Percentiles rank a stretch among this genome's conserved stretches.
Evolutionary conservation across 2,329 filamentous ascomycete genomes (phyloP).

Genomic region (Aureobasidium melanogenum): DNA sequence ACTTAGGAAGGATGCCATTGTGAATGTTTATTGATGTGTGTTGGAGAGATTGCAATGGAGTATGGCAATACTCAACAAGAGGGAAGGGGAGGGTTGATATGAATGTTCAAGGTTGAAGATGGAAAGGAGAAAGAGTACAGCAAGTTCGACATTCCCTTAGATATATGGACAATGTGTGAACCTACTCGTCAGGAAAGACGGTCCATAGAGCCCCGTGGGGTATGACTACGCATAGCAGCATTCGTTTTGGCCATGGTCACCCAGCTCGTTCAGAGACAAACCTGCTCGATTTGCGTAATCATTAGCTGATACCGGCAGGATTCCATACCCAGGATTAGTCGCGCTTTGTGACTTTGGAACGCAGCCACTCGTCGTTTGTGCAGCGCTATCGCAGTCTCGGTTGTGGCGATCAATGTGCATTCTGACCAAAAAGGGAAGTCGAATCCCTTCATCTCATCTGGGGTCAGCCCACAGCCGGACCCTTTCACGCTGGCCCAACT

Average conservation of each 20-base stretch:
- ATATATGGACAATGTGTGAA: background rate
- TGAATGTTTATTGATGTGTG: background rate
- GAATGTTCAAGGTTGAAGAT: background rate
- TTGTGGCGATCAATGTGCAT: background rate
- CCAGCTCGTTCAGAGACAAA: constrained; percentile 1
- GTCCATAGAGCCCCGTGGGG: constrained; percentile 5
- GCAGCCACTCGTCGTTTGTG: background rate
- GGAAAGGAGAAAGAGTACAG: background rate
- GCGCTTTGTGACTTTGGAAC: background rate
- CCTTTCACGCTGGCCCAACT: background rate
- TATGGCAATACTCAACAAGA: background rate
- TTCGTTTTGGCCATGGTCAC: background rate
- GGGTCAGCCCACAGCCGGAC: constrained; percentile 6
- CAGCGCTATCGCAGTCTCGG: constrained; percentile 5
- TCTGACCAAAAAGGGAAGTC: constrained; percentile 4
- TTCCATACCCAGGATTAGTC: constrained; percentile 5
- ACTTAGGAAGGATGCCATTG: constrained; percentile 10
- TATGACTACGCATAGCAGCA: background rate
- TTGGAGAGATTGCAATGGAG: background rate
- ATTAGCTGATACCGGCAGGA: constrained; percentile 1
- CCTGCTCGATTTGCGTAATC: constrained; percentile 9
- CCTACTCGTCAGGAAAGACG: background rate
- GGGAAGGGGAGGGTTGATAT: background rate
- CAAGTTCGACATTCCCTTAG: background rate
- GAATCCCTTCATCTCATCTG: background rate